phyloP scores from a whole-genome alignment of 768 basidiomycete genomes.

The Paxillus involutus region DNA sequence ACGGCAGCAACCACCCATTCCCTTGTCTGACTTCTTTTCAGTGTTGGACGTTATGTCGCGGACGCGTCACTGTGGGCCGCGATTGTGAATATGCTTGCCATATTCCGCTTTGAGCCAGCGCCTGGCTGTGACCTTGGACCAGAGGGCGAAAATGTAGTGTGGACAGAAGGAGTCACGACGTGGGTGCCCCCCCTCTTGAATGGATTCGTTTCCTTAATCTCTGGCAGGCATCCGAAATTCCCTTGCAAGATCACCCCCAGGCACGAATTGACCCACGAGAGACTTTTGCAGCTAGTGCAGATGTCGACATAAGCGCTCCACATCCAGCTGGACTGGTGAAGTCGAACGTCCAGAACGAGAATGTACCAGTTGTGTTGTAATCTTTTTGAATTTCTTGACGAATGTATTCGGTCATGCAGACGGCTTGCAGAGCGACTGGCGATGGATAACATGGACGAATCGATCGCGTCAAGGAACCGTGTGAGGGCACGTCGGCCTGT shows the following conservation, averaged over 20 bases:
- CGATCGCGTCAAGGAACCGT: too few relatives aligned
- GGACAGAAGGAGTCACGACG: slow-evolving; percentile 11
- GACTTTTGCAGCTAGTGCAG: neutral
- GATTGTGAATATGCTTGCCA: slow-evolving; percentile 7
- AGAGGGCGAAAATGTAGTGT: slow-evolving; percentile 6
- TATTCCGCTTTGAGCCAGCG: slow-evolving; percentile 4
- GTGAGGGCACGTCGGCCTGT: too few relatives aligned
- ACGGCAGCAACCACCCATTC: neutral
- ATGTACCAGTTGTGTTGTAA: neutral
- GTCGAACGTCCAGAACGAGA: neutral
- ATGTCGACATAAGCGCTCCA: neutral
- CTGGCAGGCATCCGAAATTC: slow-evolving; percentile 3
- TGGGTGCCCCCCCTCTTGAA: neutral
- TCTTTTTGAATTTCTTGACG: too few relatives aligned
- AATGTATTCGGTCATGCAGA: too few relatives aligned
- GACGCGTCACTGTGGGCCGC: slow-evolving; percentile 32
- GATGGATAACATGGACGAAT: too few relatives aligned
- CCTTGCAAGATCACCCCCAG: slow-evolving; percentile 2
- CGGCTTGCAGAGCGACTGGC: too few relatives aligned
- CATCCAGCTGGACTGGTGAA: neutral
- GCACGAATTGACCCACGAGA: neutral
- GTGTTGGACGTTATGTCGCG: slow-evolving; percentile 39
- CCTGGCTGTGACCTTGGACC: slow-evolving; percentile 1
- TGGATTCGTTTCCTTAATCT: neutral
- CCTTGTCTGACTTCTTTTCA: slow-evolving; percentile 7